Evolutionary conservation across 2,329 filamentous ascomycete genomes (phyloP).

Genomic region (Aspergillus sp.): DNA sequence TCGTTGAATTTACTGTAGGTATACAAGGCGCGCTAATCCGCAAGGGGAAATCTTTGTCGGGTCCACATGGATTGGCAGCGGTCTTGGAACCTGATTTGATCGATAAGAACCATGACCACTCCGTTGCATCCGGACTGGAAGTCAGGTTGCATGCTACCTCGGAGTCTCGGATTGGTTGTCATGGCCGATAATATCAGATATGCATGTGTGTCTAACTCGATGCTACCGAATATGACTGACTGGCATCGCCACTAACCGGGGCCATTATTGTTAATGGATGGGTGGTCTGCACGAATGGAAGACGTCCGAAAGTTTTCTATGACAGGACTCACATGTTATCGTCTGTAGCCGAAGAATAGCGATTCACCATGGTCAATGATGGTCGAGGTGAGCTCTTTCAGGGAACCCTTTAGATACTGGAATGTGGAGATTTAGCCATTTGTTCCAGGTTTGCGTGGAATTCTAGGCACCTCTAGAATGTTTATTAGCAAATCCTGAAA

Average conservation of each 20-base stretch:
- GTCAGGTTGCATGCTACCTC: not conserved
- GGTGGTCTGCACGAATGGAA: not conserved
- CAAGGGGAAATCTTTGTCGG: not conserved
- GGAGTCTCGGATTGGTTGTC: not conserved
- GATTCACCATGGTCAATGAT: not conserved
- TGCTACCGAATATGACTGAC: not conserved
- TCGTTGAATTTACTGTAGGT: not conserved
- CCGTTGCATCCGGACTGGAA: not conserved
- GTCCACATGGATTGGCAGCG: not conserved
- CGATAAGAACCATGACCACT: not conserved
- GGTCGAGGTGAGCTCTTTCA: not conserved
- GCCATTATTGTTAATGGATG: not conserved
- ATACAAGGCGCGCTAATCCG: not conserved
- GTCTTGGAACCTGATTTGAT: not conserved
- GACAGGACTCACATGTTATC: not conserved
- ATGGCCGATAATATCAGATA: not conserved
- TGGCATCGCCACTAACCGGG: not conserved
- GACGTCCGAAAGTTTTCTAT: not conserved
- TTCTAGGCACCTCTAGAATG: not conserved
- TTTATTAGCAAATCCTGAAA: not conserved
- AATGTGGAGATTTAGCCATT: no score
- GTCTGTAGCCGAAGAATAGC: not conserved
- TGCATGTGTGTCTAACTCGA: not conserved
- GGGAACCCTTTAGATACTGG: not conserved
- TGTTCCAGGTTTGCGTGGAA: no score